Evolutionary conservation across 768 basidiomycete species (phyloP).

Genomic region (Kwoniella sp.): DNA sequence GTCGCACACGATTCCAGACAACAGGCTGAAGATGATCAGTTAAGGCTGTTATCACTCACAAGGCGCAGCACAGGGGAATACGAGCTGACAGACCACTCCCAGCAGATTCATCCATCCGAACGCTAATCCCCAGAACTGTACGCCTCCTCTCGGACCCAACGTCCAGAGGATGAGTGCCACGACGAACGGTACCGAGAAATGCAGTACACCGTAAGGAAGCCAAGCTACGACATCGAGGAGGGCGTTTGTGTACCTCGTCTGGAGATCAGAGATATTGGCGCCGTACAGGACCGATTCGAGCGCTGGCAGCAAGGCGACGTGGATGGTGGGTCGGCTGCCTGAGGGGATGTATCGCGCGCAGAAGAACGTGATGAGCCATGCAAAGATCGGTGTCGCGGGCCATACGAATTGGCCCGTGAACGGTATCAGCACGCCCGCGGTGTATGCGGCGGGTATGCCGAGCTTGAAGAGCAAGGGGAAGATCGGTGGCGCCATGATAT

Average conservation of each 20-base stretch:
- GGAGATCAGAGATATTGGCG: conserved; percentile 94
- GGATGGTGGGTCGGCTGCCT: conserved; percentile 74
- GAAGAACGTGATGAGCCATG: conserved; percentile 85
- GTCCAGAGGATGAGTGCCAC: conserved; percentile 86
- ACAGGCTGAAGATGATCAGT: too few relatives aligned
- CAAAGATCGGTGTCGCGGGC: conserved; percentile 79
- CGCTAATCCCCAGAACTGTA: conserved; percentile 79
- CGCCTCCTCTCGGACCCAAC: conserved; percentile 75
- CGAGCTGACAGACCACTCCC: conserved; percentile 83
- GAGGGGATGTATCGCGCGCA: conserved; percentile 82
- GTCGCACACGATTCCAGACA: not conserved
- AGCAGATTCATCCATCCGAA: conserved; percentile 92
- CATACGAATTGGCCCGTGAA: conserved; percentile 87
- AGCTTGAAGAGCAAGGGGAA: conserved; percentile 62
- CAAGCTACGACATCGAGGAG: conserved; percentile 90
- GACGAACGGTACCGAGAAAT: conserved; percentile 84
- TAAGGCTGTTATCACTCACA: conserved; percentile 54
- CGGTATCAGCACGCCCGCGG: conserved; percentile 72
- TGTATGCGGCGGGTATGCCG: conserved; percentile 72
- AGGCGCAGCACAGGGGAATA: conserved; percentile 90
- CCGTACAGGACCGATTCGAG: conserved; percentile 94
- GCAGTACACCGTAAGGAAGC: conserved; percentile 94
- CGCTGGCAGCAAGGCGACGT: conserved; percentile 89
- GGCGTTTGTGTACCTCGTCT: conserved; percentile 91
- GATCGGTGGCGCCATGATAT: conserved; percentile 68